Evolutionary conservation across 2,329 filamentous ascomycete genomes (phyloP).

Genomic region (Clarireedia monteithiana): DNA sequence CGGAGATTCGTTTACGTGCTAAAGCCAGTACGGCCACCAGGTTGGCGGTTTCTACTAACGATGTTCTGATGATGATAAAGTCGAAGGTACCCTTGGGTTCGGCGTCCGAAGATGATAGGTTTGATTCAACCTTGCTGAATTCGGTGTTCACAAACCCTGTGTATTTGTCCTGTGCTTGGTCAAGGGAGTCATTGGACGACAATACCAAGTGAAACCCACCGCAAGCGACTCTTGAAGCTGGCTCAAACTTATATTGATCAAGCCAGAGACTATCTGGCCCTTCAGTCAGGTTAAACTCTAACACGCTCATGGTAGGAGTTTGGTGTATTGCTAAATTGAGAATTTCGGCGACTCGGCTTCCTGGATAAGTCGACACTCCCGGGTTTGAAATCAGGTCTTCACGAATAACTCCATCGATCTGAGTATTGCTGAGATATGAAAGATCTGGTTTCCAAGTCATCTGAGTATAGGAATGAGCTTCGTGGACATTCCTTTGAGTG

Average conservation of each 20-base stretch:
- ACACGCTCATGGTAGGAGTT: not conserved
- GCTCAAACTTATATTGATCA: not conserved
- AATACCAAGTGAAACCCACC: not conserved
- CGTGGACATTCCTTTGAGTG: not conserved
- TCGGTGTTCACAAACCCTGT: not conserved
- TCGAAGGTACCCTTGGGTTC: not conserved
- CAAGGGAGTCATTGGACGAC: not conserved
- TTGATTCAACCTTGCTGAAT: not conserved
- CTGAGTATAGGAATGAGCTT: constrained; percentile 4
- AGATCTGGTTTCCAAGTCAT: constrained; percentile 13
- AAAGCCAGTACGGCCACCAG: not conserved
- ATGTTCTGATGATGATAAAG: not conserved
- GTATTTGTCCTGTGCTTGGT: not conserved
- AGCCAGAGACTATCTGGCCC: not conserved
- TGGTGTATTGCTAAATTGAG: not conserved
- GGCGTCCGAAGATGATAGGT: not conserved
- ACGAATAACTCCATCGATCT: not conserved
- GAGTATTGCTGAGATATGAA: not conserved
- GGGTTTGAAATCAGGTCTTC: not conserved
- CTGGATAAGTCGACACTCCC: not conserved
- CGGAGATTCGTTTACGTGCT: not conserved
- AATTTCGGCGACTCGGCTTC: not conserved
- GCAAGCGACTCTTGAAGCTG: not conserved
- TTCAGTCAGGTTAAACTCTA: not conserved
- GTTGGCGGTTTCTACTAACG: not conserved